Evolutionary conservation across 352 stramenopile genomes (phyloP), one percentile per base, ranked within the genome.

Genomic region (Phytophthora macrochlamydospora): DNA sequence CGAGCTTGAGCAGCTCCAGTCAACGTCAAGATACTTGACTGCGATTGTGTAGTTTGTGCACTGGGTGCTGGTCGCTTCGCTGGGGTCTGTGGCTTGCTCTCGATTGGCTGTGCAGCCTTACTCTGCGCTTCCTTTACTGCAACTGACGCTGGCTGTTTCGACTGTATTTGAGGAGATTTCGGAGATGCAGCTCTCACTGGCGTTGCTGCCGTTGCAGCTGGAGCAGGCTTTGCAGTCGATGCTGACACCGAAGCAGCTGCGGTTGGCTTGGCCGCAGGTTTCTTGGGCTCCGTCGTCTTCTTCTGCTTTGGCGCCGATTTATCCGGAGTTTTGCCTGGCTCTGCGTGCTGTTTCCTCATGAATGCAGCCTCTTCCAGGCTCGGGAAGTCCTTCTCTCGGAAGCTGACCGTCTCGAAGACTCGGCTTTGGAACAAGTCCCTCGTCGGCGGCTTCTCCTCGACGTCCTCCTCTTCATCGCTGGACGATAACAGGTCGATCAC

Each of bases 331-430:
- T 45, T 45, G 4, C 29, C 38, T 29, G 28, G 11, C 9, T 59
- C 37, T 6, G n/a, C 48, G 38, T 37, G 46, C 14, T 51, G 49
- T n/a, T 69, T 78, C 32, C 58, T 68, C 45, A 72, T 63, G 12
- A 55, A 8, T 0, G 48, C 57, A 2, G 51, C 58, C 18, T 56
- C 51, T 24, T 69, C 61, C 3, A 73, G n/a, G 13, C 61, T 74
- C 6, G 75, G 75, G 49, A 87, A 87, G 51, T 87, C 70, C 9
- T 38, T 69, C 7, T 33, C 49, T 9, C 53, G 18, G 44, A 81
- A 87, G 2, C 29, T 43, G 24, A 78, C 51, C 0, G 29, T n/a
- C 3, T 59, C 50, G 29, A 82, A 77, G 12, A 69, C 28, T 7
- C 74, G 70, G 58, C 74, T 77, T 43, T 75, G 63, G 12, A 71